phyloP scores from a whole-genome alignment of 306 rosid genomes.

The Leucaena leucocephala region DNA sequence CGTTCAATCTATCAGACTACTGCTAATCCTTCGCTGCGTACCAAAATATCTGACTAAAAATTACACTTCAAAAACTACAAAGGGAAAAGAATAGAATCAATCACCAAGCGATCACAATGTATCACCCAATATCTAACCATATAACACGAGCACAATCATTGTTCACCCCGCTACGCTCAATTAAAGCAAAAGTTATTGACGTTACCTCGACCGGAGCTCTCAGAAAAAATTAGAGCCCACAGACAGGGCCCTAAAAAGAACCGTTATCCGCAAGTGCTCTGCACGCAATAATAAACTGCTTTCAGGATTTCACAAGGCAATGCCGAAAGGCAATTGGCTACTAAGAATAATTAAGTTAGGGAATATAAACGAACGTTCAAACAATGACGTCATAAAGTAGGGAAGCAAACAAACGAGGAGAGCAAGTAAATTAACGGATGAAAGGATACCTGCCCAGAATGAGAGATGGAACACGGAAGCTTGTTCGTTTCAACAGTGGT shows the following conservation, averaged over 20 bases:
- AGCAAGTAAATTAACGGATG: conserved; percentile 32
- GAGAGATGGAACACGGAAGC: conserved; percentile 10
- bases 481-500: conserved; percentile 3
- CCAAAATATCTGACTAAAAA: neutral
- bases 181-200: neutral
- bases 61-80: conserved; percentile 3
- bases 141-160: conserved; percentile 20
- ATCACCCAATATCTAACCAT: conserved; percentile 28
- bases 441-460: conserved; percentile 31
- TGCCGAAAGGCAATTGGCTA: conserved; percentile 22
- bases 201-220: conserved; percentile 14
- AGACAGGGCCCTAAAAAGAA: conserved; percentile 45
- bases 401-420: conserved; percentile 4
- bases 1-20: conserved; percentile 25
- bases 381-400: neutral
- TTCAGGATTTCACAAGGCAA: conserved; percentile 33
- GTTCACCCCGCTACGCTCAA: conserved; percentile 2
- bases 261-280: conserved; percentile 34
- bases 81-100: neutral
- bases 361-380: neutral
- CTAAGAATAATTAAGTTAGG: neutral
- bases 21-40: conserved; percentile 18
- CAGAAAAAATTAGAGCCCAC: conserved; percentile 23
- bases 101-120: conserved; percentile 37
- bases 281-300: conserved; percentile 18